Percentiles rank a stretch among this genome's conserved stretches.
Evolutionary conservation across 2,329 filamentous ascomycete species (phyloP).

Genomic region (Cladophialophora bantiana): DNA sequence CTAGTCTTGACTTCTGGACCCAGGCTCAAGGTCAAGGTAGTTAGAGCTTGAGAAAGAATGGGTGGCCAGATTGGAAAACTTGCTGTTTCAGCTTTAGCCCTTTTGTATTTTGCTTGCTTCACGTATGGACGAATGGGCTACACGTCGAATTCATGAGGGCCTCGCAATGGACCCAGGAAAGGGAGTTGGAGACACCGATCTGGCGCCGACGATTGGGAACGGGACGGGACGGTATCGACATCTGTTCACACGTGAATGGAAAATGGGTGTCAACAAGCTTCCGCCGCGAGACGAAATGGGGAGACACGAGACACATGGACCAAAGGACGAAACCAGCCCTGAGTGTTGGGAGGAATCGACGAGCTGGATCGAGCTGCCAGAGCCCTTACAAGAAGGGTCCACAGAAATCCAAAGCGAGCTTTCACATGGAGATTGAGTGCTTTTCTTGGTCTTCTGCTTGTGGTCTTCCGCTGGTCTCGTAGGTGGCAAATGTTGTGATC

Average conservation of each 20-base stretch:
- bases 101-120: slow-evolving; percentile 5
- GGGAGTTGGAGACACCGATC: slow-evolving; percentile 6
- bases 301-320: slow-evolving; percentile 2
- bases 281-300: background rate
- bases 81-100: slow-evolving; percentile 1
- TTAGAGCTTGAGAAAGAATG: slow-evolving; percentile 7
- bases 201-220: background rate
- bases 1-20: slow-evolving; percentile 94
- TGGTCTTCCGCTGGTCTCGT: background rate
- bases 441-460: too few species aligned
- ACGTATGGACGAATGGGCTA: slow-evolving; percentile 1
- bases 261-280: slow-evolving; percentile 3
- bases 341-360: background rate
- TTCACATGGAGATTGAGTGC: background rate
- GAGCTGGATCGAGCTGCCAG: slow-evolving; percentile 2
- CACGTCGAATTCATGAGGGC: background rate
- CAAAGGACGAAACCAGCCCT: background rate
- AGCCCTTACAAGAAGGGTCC: background rate
- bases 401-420: background rate
- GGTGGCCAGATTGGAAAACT: slow-evolving; percentile 13
- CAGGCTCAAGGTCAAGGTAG: slow-evolving; percentile 35
- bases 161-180: background rate
- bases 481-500: background rate
- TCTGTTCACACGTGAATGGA: slow-evolving; percentile 2
- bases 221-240: background rate